Evolutionary conservation across 139 green algal species (phyloP).

Genomic region (Gonium pectorale): DNA sequence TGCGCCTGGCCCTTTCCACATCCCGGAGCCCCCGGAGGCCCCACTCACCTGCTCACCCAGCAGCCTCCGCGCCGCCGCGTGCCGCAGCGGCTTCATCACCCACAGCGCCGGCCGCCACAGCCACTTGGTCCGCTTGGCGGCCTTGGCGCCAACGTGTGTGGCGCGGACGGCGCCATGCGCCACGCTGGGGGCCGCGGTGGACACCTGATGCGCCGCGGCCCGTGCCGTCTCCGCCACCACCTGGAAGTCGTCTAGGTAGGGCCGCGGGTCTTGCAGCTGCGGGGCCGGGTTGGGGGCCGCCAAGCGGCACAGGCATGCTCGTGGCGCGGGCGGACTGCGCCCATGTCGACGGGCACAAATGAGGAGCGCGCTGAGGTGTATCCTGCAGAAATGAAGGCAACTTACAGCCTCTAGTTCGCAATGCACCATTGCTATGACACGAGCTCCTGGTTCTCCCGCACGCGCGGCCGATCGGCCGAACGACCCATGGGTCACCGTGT

Average conservation of each 20-base stretch:
- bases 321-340: no score
- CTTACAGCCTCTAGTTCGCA: not conserved
- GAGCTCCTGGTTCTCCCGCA: not conserved
- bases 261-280: slow-evolving; percentile 40
- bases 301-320: not conserved
- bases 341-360: not conserved
- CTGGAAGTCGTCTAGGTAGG: slow-evolving; percentile 43
- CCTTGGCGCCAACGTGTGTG: not conserved
- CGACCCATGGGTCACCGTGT: not conserved
- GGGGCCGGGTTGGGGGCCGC: not conserved
- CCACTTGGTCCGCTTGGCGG: slow-evolving; percentile 33
- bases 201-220: slow-evolving; percentile 8
- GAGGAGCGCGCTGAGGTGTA: no score
- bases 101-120: slow-evolving; percentile 35
- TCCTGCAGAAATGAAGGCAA: no score
- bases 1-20: no score
- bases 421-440: no score
- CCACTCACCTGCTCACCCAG: not conserved
- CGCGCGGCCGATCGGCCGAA: no score
- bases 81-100: slow-evolving; percentile 21
- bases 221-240: slow-evolving; percentile 19
- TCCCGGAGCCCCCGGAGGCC: no score
- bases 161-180: not conserved
- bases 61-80: slow-evolving; percentile 19
- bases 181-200: not conserved